Evolutionary conservation across 345 rosid species (phyloP), one percentile per base, ranked within the genome.

Genomic region (Euphorbia tirucalli): DNA sequence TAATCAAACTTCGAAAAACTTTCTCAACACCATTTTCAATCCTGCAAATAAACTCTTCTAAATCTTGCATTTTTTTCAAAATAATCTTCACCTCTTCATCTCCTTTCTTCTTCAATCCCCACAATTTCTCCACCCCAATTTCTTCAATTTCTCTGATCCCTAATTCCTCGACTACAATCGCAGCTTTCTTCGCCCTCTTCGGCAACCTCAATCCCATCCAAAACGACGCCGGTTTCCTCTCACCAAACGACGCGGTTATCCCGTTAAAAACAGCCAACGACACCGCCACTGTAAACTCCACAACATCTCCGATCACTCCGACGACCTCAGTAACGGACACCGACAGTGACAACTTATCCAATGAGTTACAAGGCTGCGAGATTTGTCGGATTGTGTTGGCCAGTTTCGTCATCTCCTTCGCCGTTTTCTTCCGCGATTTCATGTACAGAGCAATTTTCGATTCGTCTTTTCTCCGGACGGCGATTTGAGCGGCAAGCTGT

Each of bases 1-100:
- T 79, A 63, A 88, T 79, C 81, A 88, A 75, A 46, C 90, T 83
- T 78, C 93, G 81, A 27, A 85, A 83, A 31, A 83, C 85, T 59
- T 75, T 85, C 71, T 78, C 83, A 19, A 81, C 77, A 4, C 75
- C 81, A 18, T 50, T 43, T 60, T 82, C 88, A 30, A 88, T 66
- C 15, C 44, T 78, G 24, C 74, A 39, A 43, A 88, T 68, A 64
- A 84, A 77, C 2, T 37, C 76, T 64, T 86, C 93, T 69, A 85
- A 31, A 4, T 77, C 80, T 31, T 72, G 75, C 87, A 88, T 82
- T 64, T 73, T 79, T 71, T 70, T 81, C 79, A 80, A 60, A 11
- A 78, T 79, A 58, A 68, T 55, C 73, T 60, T 83, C 76, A 80
- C 83, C 39, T 85, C 89, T 28, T 79, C 93, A 13, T 81, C 87